phyloP scores from a whole-genome alignment of 805 yeast species.

The Wickerhamiella parazyma region DNA sequence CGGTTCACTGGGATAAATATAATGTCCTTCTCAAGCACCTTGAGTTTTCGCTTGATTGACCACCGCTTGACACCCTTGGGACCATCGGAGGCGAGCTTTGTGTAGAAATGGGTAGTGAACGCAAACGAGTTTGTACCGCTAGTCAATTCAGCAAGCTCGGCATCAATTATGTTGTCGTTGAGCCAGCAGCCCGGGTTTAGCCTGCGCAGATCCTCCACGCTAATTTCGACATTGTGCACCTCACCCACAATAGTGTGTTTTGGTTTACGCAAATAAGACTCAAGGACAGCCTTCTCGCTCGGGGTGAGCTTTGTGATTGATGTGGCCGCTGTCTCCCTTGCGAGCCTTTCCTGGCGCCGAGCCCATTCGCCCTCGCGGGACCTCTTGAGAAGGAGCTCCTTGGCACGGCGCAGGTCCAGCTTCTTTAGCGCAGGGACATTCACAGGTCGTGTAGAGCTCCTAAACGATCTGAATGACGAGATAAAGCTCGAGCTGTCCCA shows the following conservation, averaged over 20 bases:
- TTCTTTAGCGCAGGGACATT: too few relatives aligned
- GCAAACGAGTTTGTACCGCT: constrained; percentile 32
- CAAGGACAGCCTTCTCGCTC: background rate
- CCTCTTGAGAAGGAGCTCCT: background rate
- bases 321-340: background rate
- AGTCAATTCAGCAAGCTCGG: constrained; percentile 42
- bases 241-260: constrained; percentile 7
- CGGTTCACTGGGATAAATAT: constrained; percentile 79
- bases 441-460: too few relatives aligned
- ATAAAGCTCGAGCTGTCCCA: too few relatives aligned
- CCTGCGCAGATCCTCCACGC: constrained; percentile 55
- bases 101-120: constrained; percentile 81
- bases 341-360: too few relatives aligned
- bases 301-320: background rate
- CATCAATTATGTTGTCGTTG: constrained; percentile 82
- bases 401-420: constrained; percentile 3
- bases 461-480: too few relatives aligned
- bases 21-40: constrained; percentile 48
- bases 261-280: background rate
- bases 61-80: constrained; percentile 70
- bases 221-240: constrained; percentile 39
- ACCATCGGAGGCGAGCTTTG: constrained; percentile 58
- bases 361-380: background rate
- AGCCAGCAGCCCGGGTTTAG: constrained; percentile 66
- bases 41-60: constrained; percentile 64